phyloP scores from a whole-genome alignment of 257 asterid species.

The Voacanga thouarsii region DNA sequence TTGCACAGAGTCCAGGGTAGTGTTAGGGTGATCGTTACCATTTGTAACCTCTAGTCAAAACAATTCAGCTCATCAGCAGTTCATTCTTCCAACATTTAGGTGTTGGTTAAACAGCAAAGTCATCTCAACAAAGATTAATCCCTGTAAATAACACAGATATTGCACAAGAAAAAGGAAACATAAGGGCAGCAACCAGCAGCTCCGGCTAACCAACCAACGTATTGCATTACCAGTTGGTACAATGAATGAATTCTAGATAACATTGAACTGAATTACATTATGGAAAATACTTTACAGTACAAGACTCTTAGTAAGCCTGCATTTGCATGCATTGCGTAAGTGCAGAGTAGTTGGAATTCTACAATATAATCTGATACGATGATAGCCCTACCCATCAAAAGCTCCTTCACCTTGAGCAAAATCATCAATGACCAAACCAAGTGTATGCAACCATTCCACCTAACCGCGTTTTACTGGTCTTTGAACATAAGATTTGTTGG shows the following conservation, averaged over 20 bases:
- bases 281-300: neutral
- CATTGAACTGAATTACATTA: neutral
- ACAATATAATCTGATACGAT: conserved; percentile 1
- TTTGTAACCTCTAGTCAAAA: neutral
- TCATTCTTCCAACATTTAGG: neutral
- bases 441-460: neutral
- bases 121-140: neutral
- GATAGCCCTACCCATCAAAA: conserved; percentile 1
- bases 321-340: neutral
- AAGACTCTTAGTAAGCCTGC: neutral
- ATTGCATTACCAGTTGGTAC: neutral
- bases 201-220: neutral
- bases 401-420: conserved; percentile 1
- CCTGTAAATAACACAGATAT: too few species aligned
- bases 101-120: neutral
- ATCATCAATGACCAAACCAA: neutral
- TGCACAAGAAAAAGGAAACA: neutral
- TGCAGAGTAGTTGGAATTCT: neutral
- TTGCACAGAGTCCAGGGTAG: neutral
- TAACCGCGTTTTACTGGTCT: conserved; percentile 82
- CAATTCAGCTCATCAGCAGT: neutral
- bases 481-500: conserved; percentile 95
- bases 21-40: neutral
- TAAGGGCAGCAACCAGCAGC: too few species aligned
- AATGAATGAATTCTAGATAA: neutral